phyloP scores from a whole-genome alignment of 2,329 filamentous ascomycete species.

The Hysterium pulicare region DNA sequence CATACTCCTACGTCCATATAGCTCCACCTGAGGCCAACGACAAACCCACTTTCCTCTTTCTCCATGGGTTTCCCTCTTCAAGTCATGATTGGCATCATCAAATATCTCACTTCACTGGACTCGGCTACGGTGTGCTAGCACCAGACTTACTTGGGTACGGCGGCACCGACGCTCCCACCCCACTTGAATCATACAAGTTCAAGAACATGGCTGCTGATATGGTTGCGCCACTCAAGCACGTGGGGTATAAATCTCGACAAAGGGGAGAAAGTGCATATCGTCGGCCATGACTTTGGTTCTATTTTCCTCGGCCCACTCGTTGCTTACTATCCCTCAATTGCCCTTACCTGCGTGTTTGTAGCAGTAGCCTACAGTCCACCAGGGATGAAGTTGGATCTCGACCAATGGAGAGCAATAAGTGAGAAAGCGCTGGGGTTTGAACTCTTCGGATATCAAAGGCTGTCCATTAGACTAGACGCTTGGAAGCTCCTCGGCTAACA shows the following conservation, averaged over 20 bases:
- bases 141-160: conserved; percentile 37
- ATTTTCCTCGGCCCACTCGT: conserved; percentile 37
- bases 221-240: conserved; percentile 9
- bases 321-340: conserved; percentile 37
- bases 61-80: conserved; percentile 50
- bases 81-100: conserved; percentile 43
- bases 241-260: conserved; percentile 1
- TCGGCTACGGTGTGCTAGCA: conserved; percentile 37
- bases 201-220: conserved; percentile 9
- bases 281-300: conserved; percentile 50
- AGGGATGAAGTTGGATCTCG: too few species aligned
- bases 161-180: conserved; percentile 17
- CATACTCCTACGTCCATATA: too few species aligned
- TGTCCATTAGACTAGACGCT: too few species aligned
- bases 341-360: too few species aligned
- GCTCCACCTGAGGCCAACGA: too few species aligned
- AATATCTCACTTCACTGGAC: conserved; percentile 35
- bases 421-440: too few species aligned
- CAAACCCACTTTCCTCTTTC: conserved; percentile 23
- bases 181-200: conserved; percentile 7
- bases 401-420: too few species aligned
- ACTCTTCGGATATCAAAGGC: too few species aligned
- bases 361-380: too few species aligned
- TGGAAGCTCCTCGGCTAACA: too few species aligned
- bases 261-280: conserved; percentile 21